Evolutionary conservation across 306 rosid genomes (phyloP), one percentile per base, ranked within the genome.

Genomic region (Astragalus membranaceus): DNA sequence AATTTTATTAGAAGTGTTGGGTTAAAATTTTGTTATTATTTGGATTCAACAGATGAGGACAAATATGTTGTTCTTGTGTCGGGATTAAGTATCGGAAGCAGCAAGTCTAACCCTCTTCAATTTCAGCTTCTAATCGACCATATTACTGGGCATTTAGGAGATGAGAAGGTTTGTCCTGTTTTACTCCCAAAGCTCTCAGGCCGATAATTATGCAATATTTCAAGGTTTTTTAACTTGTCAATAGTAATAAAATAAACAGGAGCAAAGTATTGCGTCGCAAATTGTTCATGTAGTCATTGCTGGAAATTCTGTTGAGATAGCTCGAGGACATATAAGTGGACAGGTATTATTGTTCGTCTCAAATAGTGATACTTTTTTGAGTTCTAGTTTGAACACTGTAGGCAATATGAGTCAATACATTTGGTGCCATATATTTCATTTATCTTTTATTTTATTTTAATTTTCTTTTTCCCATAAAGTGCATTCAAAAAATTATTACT

Each of bases 111-210:
- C 77, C 98, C 98, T 68, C 97, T 94, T 48, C 94, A 84, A 69
- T 81, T 90, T 78, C 98, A 90, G 91, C 98, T 94, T 78, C 88
- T 90, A 68, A 79, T 94, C 73, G 98, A 94, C 77, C 96, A 94
- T 80, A 87, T 94, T 63, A 94, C 98, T 8, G 98, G 98, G 39
- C 96, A 94, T 80, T 83, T 94, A 83, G 98, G 97, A 76, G 98
- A 94, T 78, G 92, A 85, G 81, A 84, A 85, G 95, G 97, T 93
- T 78, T 26, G 13, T 37, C 57, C 44, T 65, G 13, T 78, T 60
- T 69, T 72, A 69, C 57, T 72, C 82, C 51, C 66, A n/a, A 53
- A 41, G 46, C 42, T 81, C 41, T 54, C 43, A 16, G 46, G 60
- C 39, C 76, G 64, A 69, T 74, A 33, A 64, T 57, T 72, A 72